A percentile compares a stretch with the other conserved stretches of the same genome.
Conservation (phyloP, 2,329 filamentous ascomycete species). For the Lachnum nothofagi region DNA sequence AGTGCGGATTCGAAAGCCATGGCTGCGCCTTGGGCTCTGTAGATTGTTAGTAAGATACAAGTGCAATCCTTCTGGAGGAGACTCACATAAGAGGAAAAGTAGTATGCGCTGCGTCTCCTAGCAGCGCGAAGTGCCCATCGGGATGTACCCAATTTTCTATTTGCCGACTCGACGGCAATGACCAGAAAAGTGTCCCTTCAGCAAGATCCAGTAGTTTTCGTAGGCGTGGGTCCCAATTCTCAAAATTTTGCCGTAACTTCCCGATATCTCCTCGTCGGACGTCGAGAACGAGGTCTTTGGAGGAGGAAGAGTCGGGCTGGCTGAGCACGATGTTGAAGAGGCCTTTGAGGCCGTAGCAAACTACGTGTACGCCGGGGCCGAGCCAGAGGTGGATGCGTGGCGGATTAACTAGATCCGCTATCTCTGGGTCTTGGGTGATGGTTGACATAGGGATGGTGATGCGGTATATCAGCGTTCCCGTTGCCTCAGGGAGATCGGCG, state of each 20-base stretch:
- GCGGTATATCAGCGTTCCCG: slow-evolving; percentile 50
- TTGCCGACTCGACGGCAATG: neutral
- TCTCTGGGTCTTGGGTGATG: slow-evolving; percentile 38
- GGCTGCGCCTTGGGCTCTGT: neutral
- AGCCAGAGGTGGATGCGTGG: slow-evolving; percentile 42
- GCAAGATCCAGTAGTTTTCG: neutral
- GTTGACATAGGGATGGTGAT: slow-evolving; percentile 45
- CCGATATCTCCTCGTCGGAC: neutral
- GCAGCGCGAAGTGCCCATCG: neutral
- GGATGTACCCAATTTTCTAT: neutral
- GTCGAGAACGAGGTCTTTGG: neutral
- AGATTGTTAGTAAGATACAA: neutral
- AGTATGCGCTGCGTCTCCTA: neutral
- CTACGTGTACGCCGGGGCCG: slow-evolving; percentile 25
- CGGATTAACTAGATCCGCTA: slow-evolving; percentile 52
- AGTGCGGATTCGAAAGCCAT: neutral
- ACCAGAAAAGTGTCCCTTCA: neutral
- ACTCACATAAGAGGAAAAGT: neutral
- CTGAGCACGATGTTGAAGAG: slow-evolving; percentile 1
- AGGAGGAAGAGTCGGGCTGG: neutral
- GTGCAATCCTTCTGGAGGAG: neutral
- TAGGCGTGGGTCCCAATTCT: neutral
- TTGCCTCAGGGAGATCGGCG: slow-evolving; percentile 40
- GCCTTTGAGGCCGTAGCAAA: slow-evolving; percentile 22
- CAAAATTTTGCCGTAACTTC: neutral